Evolutionary conservation across 2,329 filamentous ascomycete species (phyloP).

Genomic region (Acrocalymma vagum): DNA sequence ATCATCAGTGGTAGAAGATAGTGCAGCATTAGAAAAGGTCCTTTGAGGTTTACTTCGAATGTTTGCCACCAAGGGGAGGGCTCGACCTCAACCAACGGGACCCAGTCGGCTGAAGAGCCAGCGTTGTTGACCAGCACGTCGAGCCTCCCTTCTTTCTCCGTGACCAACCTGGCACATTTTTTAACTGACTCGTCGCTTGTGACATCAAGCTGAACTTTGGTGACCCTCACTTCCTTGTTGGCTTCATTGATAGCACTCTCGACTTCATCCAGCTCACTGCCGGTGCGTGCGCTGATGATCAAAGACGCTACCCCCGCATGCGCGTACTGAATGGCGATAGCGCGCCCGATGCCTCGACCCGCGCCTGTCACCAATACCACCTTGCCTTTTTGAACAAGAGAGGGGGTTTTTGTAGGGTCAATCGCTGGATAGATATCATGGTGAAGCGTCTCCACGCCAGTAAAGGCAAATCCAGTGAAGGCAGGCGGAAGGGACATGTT

Average conservation of each 20-base stretch:
- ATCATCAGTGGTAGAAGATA: conserved; percentile 56
- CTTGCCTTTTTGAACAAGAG: conserved; percentile 49
- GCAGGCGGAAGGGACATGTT: too few species aligned
- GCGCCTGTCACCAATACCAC: conserved; percentile 64
- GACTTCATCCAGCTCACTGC: conserved; percentile 46
- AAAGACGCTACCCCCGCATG: conserved; percentile 62
- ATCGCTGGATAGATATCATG: conserved; percentile 65
- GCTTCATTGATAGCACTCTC: conserved; percentile 48
- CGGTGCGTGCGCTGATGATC: conserved; percentile 62
- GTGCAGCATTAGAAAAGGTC: conserved; percentile 55
- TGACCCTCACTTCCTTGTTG: conserved; percentile 51
- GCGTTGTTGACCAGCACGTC: conserved; percentile 62
- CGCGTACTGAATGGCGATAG: conserved; percentile 65
- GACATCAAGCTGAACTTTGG: conserved; percentile 56
- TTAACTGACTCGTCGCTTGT: conserved; percentile 48
- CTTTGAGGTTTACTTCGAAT: conserved; percentile 60
- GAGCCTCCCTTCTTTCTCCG: conserved; percentile 34
- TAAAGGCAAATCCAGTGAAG: conserved; percentile 21
- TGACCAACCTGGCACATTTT: conserved; percentile 43
- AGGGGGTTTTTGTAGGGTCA: conserved; percentile 44
- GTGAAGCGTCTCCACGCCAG: conserved; percentile 38
- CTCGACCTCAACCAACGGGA: conserved; percentile 44
- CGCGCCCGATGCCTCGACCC: conserved; percentile 63
- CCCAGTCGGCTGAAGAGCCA: conserved; percentile 43
- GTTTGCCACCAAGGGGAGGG: conserved; percentile 52